Percentiles rank a stretch among this genome's conserved stretches.
phyloP scores from a whole-genome alignment of 1,284 basidiomycete genomes.

The Cutaneotrichosporon cavernicola region DNA sequence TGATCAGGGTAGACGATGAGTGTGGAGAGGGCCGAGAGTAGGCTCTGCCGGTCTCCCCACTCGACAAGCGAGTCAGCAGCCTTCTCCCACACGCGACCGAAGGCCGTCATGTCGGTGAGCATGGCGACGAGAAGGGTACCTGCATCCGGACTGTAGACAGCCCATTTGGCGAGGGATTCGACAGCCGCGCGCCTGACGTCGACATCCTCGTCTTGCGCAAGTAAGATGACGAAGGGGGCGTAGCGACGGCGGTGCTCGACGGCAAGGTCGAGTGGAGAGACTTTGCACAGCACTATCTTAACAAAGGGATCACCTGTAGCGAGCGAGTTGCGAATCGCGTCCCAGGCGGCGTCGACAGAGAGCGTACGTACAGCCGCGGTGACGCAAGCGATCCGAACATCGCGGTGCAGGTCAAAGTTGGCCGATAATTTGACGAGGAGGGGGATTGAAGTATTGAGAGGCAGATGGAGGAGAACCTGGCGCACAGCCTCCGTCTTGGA shows the following conservation, averaged over 20 bases:
- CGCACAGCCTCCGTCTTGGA: constrained; percentile 2
- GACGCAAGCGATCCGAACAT: not conserved
- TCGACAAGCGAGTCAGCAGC: not conserved
- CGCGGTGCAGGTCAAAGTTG: not conserved
- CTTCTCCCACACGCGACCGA: not conserved
- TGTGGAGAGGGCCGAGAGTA: not conserved
- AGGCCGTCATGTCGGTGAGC: not conserved
- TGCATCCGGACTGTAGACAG: not conserved
- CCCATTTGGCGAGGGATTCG: not conserved
- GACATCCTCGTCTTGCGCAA: not conserved
- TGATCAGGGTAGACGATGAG: not conserved
- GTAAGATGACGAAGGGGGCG: not conserved
- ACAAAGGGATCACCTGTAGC: not conserved
- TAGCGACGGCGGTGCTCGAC: not conserved
- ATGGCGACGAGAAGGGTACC: not conserved
- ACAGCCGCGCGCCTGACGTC: not conserved
- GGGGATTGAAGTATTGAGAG: not conserved
- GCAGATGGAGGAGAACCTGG: not conserved
- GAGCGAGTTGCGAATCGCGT: not conserved
- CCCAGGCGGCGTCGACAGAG: not conserved
- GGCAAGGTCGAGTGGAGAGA: not conserved
- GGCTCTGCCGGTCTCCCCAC: not conserved
- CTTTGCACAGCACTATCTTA: not conserved
- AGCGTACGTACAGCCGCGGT: not conserved
- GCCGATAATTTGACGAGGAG: not conserved